Evolutionary conservation across 2,329 filamentous ascomycete species (phyloP).

Genomic region (Colletotrichum sp.): DNA sequence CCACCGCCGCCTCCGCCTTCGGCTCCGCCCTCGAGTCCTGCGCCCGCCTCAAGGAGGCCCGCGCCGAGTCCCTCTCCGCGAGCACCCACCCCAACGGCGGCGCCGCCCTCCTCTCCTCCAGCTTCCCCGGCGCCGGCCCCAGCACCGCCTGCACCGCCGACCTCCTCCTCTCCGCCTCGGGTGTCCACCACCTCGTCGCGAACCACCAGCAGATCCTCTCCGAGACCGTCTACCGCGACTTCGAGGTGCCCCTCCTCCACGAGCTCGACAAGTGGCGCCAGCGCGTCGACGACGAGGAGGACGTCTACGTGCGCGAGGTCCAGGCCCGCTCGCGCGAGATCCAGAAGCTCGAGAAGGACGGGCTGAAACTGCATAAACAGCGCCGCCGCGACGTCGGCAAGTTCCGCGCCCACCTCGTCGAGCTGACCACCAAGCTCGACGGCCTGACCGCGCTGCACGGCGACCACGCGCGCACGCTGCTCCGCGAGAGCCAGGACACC

Average conservation of each 20-base stretch:
- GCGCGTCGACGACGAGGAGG: constrained; percentile 69
- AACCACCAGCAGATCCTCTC: constrained; percentile 75
- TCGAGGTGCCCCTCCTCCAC: constrained; percentile 73
- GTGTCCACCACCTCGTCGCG: constrained; percentile 70
- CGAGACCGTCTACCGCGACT: constrained; percentile 71
- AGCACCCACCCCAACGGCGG: constrained; percentile 33
- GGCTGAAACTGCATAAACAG: constrained; percentile 65
- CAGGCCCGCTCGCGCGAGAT: constrained; percentile 64
- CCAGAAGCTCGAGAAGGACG: constrained; percentile 68
- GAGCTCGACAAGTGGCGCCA: constrained; percentile 70
- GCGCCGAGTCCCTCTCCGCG: constrained; percentile 56
- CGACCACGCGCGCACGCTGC: constrained; percentile 62
- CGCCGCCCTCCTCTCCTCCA: constrained; percentile 40
- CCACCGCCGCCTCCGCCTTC: constrained; percentile 66
- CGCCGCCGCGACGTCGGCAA: constrained; percentile 64
- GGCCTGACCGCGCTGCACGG: constrained; percentile 65
- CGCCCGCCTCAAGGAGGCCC: constrained; percentile 71
- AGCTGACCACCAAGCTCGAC: constrained; percentile 66
- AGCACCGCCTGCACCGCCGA: constrained; percentile 65
- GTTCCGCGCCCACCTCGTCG: constrained; percentile 67
- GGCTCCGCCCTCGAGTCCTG: constrained; percentile 70
- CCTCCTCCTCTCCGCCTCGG: constrained; percentile 64
- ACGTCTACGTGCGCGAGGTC: constrained; percentile 61
- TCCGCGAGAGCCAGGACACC: constrained; percentile 70
- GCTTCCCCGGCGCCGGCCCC: constrained; percentile 45